Conservation (phyloP, 1,284 basidiomycete genomes). For the Ustilago cynodontis region DNA sequence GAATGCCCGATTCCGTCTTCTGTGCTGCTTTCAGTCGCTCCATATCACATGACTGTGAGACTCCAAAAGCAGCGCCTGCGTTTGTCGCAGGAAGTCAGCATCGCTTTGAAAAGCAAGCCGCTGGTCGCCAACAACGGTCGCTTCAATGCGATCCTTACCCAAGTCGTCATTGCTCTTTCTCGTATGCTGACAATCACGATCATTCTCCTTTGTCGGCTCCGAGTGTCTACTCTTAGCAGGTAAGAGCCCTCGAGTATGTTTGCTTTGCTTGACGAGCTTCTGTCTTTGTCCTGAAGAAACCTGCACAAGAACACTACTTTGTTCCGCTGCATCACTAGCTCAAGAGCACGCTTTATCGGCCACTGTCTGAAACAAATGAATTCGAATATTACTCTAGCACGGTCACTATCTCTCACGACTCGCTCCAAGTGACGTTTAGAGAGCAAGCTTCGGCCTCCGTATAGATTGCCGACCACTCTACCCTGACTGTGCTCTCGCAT, state of each 20-base stretch:
- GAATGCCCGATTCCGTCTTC: neutral
- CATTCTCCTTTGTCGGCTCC: neutral
- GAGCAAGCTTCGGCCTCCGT: neutral
- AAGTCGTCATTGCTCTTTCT: neutral
- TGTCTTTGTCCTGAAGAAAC: too few species aligned
- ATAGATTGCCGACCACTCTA: neutral
- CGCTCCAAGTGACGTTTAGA: neutral
- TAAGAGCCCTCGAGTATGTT: neutral
- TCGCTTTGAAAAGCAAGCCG: neutral
- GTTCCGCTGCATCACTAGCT: neutral
- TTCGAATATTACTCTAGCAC: neutral
- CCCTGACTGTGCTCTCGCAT: neutral
- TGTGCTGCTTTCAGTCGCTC: neutral
- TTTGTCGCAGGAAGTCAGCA: neutral
- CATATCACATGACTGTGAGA: neutral
- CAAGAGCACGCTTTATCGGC: neutral
- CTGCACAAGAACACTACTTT: neutral
- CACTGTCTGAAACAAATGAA: constrained; percentile 1
- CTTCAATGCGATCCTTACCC: neutral
- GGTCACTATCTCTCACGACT: too few species aligned
- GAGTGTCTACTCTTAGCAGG: neutral
- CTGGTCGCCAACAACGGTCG: neutral
- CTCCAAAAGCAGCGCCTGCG: neutral
- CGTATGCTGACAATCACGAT: too few species aligned
- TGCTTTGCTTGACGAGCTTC: neutral